Evolutionary conservation across 257 asterid species (phyloP).

Genomic region (Capsicum pubescens): DNA sequence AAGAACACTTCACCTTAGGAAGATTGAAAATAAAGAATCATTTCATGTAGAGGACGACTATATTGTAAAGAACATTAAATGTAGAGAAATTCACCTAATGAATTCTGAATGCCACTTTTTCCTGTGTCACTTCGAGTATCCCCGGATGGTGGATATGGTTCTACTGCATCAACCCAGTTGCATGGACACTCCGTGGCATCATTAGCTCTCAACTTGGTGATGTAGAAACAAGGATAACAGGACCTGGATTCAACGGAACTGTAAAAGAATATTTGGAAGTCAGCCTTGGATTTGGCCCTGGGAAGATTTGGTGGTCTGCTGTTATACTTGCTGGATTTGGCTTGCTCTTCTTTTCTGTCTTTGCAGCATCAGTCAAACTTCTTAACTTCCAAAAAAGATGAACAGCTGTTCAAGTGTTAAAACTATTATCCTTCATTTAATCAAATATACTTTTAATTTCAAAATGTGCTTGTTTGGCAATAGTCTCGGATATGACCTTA

Average conservation of each 20-base stretch:
- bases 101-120: neutral
- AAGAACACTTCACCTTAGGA: neutral
- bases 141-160: slow-evolving; percentile 96
- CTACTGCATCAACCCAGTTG: slow-evolving; percentile 74
- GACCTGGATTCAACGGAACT: slow-evolving; percentile 62
- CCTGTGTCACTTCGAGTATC: slow-evolving; percentile 47
- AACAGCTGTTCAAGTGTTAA: neutral
- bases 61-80: neutral
- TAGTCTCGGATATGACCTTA: neutral
- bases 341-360: neutral
- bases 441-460: neutral
- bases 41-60: neutral
- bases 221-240: slow-evolving; percentile 54
- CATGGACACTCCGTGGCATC: slow-evolving; percentile 81
- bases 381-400: neutral
- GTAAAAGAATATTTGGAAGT: slow-evolving; percentile 50
- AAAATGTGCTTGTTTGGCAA: neutral
- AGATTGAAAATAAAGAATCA: no score
- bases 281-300: neutral
- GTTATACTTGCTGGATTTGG: neutral
- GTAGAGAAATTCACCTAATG: no score
- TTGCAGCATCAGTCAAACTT: neutral
- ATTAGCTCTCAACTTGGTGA: slow-evolving; percentile 83
- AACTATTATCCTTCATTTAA: neutral
- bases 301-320: slow-evolving; percentile 10